Evolutionary conservation across 1,284 basidiomycete species (phyloP), one percentile per base, ranked within the genome.

Genomic region (Fomitiporia mediterranea): DNA sequence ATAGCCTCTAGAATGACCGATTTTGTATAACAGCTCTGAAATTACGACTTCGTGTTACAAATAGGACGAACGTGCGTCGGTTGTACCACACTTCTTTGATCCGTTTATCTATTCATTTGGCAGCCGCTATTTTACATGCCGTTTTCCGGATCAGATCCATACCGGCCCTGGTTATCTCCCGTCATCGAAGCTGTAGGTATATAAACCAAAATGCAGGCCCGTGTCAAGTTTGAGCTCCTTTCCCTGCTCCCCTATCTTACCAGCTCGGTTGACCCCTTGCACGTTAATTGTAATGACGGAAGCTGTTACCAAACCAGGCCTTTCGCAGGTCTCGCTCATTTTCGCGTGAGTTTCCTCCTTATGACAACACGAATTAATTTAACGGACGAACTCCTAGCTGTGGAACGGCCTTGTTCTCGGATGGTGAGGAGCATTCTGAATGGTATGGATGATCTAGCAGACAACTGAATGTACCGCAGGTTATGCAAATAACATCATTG

Each of bases 361-460:
- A 28, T 23, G 49, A 6, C 32, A 2, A 4, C 11, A 19, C 27
- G 37, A n/a, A 25, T 11, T 19, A 32, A 4, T 11, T 32, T 53
- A 53, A 46, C 21, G 17, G 43, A 25, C 49, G 13, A 2, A 17
- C 39, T 35, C 43, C 3, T 61, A 89, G 86, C 15, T 89, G 86
- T 66, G 91, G 91, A 62, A 91, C 91, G 3, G 90, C 90, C 42
- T 75, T 93, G 53, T 92, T 94, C 74, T 90, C 88, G 35, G 91
- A 94, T 70, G 91, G 89, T 86, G 73, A n/a, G 54, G 28, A 49
- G 35, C 8, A 39, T 43, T 39, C n/a, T 23, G 21, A 21, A 35
- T 3, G 13, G 38, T 27, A 32, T 38, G 43, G 28, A 7, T 40
- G 46, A 19, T 21, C 19, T 23, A 44, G 17, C 25, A 48, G 38